Percentiles rank a stretch among this genome's conserved stretches.
phyloP scores from a whole-genome alignment of 2,329 filamentous ascomycete species.

The Cladosporium sp. region DNA sequence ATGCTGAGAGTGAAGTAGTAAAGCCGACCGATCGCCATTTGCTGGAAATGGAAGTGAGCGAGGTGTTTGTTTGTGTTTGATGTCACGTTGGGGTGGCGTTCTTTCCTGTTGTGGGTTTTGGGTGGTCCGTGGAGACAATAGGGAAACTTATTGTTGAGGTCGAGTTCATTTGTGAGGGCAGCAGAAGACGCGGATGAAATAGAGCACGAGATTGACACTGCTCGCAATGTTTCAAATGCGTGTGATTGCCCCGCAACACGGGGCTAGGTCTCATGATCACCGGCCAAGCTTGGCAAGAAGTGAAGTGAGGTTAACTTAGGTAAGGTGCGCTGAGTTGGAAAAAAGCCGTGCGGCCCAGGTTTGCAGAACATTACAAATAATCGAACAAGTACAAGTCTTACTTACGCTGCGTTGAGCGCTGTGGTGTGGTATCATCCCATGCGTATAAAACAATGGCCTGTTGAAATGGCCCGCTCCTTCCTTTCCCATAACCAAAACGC shows the following conservation, averaged over 20 bases:
- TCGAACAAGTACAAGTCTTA: slow-evolving; percentile 14
- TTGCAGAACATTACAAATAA: not conserved
- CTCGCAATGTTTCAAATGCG: too few relatives aligned
- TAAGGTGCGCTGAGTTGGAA: slow-evolving; percentile 1
- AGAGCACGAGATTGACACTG: too few relatives aligned
- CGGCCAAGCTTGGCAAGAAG: not conserved
- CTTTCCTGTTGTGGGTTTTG: not conserved
- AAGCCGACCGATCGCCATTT: slow-evolving; percentile 26
- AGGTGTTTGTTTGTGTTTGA: not conserved
- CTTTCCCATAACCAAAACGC: slow-evolving; percentile 2
- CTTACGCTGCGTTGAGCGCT: slow-evolving; percentile 32
- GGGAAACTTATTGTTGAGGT: slow-evolving; percentile 15
- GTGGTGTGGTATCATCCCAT: slow-evolving; percentile 28
- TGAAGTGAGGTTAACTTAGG: not conserved
- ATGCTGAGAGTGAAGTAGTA: slow-evolving; percentile 26
- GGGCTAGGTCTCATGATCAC: not conserved
- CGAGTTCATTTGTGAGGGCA: not conserved
- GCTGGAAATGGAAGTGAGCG: too few relatives aligned
- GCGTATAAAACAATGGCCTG: slow-evolving; percentile 21
- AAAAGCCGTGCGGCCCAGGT: not conserved
- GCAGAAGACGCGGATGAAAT: not conserved
- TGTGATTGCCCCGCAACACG: not conserved
- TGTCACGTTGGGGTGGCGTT: not conserved
- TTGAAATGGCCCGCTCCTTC: slow-evolving; percentile 26
- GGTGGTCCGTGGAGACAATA: slow-evolving; percentile 12